Percentiles rank a stretch among this genome's conserved stretches.
phyloP scores from a whole-genome alignment of 139 green algal species.

The Diplosphaera chodatii region DNA sequence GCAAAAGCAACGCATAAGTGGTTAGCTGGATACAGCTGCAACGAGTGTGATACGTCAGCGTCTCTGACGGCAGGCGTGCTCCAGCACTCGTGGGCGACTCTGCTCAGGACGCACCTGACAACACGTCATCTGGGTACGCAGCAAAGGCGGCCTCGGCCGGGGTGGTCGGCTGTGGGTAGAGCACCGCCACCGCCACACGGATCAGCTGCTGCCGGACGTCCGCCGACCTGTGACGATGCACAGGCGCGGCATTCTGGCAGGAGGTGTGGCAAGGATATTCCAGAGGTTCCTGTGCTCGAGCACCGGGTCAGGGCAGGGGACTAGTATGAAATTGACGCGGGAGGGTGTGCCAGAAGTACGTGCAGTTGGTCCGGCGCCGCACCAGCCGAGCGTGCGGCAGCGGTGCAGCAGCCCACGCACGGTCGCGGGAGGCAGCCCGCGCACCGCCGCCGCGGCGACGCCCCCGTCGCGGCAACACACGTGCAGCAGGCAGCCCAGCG shows the following conservation, averaged over 20 bases:
- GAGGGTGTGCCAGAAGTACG: no score
- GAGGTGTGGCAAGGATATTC: no score
- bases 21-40: no score
- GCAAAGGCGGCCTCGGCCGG: background rate
- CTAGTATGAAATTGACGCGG: no score
- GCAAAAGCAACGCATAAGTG: no score
- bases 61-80: no score
- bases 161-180: constrained; percentile 14
- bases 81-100: no score
- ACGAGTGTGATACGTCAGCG: no score
- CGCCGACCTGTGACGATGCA: constrained; percentile 22
- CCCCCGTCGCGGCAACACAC: constrained; percentile 42
- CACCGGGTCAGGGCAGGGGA: no score
- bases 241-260: no score
- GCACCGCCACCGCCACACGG: constrained; percentile 28
- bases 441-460: constrained; percentile 32
- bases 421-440: constrained; percentile 33
- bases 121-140: background rate
- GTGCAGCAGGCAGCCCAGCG: constrained; percentile 53
- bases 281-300: no score
- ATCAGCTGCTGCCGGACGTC: constrained; percentile 31
- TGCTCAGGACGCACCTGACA: background rate
- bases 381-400: constrained; percentile 29
- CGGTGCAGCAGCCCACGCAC: constrained; percentile 47
- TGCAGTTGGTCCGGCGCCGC: no score